Evolutionary conservation across 441 rosid species (phyloP).

Genomic region (Arabidopsis hybrid): DNA sequence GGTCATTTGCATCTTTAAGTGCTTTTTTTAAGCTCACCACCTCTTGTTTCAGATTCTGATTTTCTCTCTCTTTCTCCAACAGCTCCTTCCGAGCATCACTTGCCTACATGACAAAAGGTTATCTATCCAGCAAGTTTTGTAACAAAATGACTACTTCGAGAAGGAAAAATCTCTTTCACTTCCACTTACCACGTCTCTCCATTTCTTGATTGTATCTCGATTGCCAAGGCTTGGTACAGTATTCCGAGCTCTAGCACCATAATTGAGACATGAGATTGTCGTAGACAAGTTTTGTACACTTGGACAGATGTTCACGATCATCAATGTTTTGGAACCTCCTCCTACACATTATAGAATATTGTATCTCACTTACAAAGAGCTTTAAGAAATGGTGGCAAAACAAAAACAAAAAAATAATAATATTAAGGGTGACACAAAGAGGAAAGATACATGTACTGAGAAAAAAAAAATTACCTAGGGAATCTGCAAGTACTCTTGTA

Average conservation of each 20-base stretch:
- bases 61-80: conserved; percentile 87
- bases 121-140: background rate
- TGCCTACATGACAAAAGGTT: conserved; percentile 61
- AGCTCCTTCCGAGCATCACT: conserved; percentile 94
- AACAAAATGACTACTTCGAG: background rate
- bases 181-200: conserved; percentile 92
- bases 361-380: conserved; percentile 17
- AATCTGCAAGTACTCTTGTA: conserved; percentile 84
- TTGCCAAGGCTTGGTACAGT: conserved; percentile 88
- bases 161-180: conserved; percentile 16
- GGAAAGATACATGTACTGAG: background rate
- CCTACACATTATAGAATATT: conserved; percentile 55
- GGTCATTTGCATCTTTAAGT: conserved; percentile 93
- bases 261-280: conserved; percentile 86
- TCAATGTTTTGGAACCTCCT: conserved; percentile 85
- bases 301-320: conserved; percentile 85
- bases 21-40: conserved; percentile 75
- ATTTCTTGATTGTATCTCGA: conserved; percentile 95
- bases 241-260: conserved; percentile 90
- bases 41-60: conserved; percentile 86
- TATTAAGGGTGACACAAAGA: background rate
- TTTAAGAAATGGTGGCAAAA: background rate
- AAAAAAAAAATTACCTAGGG: conserved; percentile 62
- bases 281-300: conserved; percentile 74
- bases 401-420: conserved; percentile 3